Base-by-base conservation (phyloP, 371 early-diverging fungal species). In the Syncephalis plumigaleata region DNA sequence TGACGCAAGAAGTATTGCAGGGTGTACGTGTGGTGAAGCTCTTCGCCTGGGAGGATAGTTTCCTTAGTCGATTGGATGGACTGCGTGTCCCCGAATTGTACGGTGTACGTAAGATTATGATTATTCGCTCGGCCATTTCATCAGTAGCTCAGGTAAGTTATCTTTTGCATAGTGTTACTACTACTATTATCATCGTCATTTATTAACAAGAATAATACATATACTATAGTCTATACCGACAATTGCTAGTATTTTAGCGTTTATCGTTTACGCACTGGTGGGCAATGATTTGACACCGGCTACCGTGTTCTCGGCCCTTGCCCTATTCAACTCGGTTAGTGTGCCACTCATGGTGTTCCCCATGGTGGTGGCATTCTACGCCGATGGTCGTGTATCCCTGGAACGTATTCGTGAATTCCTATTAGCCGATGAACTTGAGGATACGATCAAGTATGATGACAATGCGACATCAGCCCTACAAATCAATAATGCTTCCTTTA, bases 341-440 rank as follows among this genome's bases (percentile, higher is more conserved):
- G 64, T 74, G n/a, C 84, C 84, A 3, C 58, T 86, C 47, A 75
- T 77, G 67, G 68, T 81, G 50, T 51, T 84, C 5, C 87, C 87
- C 1, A 57, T 63, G 2, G 55, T 73, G 3, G 61, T 84, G 13
- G 63, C 72, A 15, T 57, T 57, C 21, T 55, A 66, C 38, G 71
- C 68, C 24, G 84, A 86, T 42, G 70, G 78, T 42, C 57, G 57
- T 9, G 75, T 87, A 8, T 77, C 79, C 4, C 24, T 81, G 26
- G 53, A 49, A 4, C 67, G 87, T 26, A 70, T 87, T 23, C 49
- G 67, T 22, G 62, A 61, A 2, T 62, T 80, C 3, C 54, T 87
- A 15, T 55, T 71, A 4, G 73, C 78, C 4, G 67, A 72, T n/a
- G 84, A 87, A 52, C 51, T 81, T 53, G 60, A 13, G 48, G 48